Conservation (phyloP, 495 filamentous ascomycete genomes). For the Recurvomyces mirabilis region DNA sequence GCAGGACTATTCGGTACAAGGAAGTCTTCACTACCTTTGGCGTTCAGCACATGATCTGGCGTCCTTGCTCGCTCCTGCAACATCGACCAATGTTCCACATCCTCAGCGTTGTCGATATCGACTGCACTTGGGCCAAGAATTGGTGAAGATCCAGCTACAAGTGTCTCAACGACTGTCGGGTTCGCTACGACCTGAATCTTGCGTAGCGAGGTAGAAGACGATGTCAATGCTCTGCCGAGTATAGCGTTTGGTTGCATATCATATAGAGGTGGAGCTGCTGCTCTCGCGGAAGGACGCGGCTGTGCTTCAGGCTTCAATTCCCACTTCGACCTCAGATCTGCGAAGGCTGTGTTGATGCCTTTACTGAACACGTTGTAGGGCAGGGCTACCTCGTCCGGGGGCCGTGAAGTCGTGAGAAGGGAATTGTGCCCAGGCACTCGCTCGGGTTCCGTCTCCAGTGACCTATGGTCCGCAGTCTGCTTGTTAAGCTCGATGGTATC, state of each 20-base stretch:
- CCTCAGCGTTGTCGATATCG: no score
- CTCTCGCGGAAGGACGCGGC: not conserved
- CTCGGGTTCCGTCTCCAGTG: not conserved
- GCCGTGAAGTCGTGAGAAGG: constrained; percentile 6
- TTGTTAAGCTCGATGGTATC: constrained; percentile 7
- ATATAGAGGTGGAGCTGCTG: not conserved
- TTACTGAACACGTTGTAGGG: constrained; percentile 7
- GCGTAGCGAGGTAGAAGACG: no score
- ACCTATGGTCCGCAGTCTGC: constrained; percentile 4
- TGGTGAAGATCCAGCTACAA: constrained; percentile 3
- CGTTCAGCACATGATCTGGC: not conserved
- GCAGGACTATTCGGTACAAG: constrained; percentile 61
- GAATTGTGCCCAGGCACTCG: constrained; percentile 2
- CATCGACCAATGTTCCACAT: constrained; percentile 2
- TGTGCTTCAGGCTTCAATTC: constrained; percentile 1
- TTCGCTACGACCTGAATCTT: not conserved
- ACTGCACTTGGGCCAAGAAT: not conserved
- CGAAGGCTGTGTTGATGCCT: constrained; percentile 11
- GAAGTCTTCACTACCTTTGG: constrained; percentile 63
- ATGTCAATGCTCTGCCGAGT: no score
- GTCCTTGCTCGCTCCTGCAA: constrained; percentile 7
- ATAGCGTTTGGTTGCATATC: no score
- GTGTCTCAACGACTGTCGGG: not conserved
- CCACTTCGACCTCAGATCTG: constrained; percentile 6
- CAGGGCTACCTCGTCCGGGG: no score